Evolutionary conservation across 2,329 filamentous ascomycete genomes (phyloP).

Genomic region (Capronia americana): DNA sequence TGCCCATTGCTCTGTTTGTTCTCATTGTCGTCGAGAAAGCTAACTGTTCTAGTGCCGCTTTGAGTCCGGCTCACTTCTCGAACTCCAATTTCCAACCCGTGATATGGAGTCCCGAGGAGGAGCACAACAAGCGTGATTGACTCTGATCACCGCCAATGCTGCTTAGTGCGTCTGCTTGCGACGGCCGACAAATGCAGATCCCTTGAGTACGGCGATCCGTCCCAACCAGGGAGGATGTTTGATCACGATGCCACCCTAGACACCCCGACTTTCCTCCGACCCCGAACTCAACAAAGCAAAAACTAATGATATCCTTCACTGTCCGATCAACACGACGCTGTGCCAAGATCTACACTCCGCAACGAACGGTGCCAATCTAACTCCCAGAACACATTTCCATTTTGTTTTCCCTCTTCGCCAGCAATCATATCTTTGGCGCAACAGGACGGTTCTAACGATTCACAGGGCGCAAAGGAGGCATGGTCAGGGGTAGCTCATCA

Average conservation of each 20-base stretch:
- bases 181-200: background rate
- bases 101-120: conserved; percentile 52
- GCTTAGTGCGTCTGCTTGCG: background rate
- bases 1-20: background rate
- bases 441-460: background rate
- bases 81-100: conserved; percentile 55
- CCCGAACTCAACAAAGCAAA: background rate
- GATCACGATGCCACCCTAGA: background rate
- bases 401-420: background rate
- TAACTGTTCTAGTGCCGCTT: conserved; percentile 46
- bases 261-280: background rate
- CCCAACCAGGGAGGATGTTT: background rate
- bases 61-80: conserved; percentile 55
- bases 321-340: background rate
- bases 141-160: background rate
- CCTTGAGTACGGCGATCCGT: background rate
- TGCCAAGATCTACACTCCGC: background rate
- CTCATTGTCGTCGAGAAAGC: background rate
- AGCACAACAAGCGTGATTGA: conserved; percentile 32
- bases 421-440: conserved; percentile 1
- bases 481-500: background rate
- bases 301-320: background rate
- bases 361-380: background rate
- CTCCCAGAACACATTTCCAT: background rate
- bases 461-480: background rate